phyloP scores from a whole-genome alignment of 495 filamentous ascomycete genomes.

The Pyrenopolyporus hunteri region DNA sequence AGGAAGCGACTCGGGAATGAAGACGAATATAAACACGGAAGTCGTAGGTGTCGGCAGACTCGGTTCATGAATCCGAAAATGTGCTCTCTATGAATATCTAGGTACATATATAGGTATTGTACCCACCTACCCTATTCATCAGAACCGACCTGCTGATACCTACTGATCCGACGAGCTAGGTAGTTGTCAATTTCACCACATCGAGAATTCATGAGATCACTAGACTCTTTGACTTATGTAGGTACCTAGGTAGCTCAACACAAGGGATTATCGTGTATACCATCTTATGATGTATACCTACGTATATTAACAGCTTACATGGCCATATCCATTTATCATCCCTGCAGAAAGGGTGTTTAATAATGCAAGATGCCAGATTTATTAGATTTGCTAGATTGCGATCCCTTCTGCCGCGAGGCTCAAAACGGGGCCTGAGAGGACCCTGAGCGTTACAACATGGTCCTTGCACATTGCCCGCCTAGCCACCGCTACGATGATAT shows the following conservation, averaged over 20 bases:
- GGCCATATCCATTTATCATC: background rate
- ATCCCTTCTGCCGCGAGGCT: constrained; percentile 18
- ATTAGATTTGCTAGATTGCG: constrained; percentile 13
- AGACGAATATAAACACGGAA: constrained; percentile 13
- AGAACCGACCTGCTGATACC: too few relatives aligned
- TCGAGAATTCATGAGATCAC: too few relatives aligned
- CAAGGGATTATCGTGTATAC: background rate
- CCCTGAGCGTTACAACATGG: constrained; percentile 24
- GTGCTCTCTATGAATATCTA: background rate
- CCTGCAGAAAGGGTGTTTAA: constrained; percentile 9
- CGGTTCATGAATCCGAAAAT: constrained; percentile 14
- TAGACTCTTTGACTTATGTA: too few relatives aligned
- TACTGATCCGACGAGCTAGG: background rate
- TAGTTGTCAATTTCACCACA: constrained; percentile 6
- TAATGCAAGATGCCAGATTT: constrained; percentile 31
- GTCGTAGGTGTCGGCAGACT: background rate
- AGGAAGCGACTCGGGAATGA: constrained; percentile 22
- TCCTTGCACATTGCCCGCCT: background rate
- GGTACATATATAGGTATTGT: background rate
- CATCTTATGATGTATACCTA: constrained; percentile 1
- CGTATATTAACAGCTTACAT: background rate
- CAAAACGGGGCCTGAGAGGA: constrained; percentile 13
- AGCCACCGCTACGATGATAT: too few relatives aligned
- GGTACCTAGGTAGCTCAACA: too few relatives aligned
- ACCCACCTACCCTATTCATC: too few relatives aligned